Conservation (phyloP, 176 grass and related monocot species). For the Pontederia paniculata region DNA sequence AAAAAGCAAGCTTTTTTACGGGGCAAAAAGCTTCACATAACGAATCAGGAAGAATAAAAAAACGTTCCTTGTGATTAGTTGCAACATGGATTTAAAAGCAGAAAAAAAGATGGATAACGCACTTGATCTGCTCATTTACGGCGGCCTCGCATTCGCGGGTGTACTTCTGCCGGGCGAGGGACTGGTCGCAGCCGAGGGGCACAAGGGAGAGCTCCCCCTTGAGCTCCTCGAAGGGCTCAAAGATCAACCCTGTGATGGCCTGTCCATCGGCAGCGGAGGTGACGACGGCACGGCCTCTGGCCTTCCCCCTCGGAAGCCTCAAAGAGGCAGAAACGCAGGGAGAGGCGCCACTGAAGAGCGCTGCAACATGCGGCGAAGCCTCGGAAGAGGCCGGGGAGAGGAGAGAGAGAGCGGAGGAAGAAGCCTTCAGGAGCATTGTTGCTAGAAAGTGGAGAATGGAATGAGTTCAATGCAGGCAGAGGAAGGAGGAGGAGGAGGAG, state of each 20-base stretch:
- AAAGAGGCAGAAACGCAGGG: neutral
- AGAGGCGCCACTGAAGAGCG: neutral
- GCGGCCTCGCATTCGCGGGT: conserved; percentile 60
- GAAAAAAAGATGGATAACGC: neutral
- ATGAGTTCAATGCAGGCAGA: neutral
- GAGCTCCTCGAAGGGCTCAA: conserved; percentile 79
- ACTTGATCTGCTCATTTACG: conserved; percentile 93
- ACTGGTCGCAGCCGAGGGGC: conserved; percentile 35
- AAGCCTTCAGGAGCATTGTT: conserved; percentile 30
- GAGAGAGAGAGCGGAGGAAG: conserved; percentile 1
- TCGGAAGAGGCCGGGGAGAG: neutral
- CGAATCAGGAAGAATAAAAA: too few relatives aligned
- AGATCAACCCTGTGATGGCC: conserved; percentile 46
- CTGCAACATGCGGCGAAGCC: conserved; percentile 4
- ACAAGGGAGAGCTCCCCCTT: conserved; percentile 57
- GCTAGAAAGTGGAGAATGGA: neutral
- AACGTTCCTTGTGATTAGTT: too few relatives aligned
- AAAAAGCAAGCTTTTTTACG: too few relatives aligned
- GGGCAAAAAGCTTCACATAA: too few relatives aligned
- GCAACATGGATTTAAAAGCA: too few relatives aligned
- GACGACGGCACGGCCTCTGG: conserved; percentile 13
- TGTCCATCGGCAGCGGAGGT: conserved; percentile 12
- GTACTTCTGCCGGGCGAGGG: conserved; percentile 61
- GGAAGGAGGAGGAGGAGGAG: conserved; percentile 20
- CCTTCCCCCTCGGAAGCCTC: neutral